Base-by-base conservation (phyloP, 78 protist species). In the Cyanophora paradoxa region DNA sequence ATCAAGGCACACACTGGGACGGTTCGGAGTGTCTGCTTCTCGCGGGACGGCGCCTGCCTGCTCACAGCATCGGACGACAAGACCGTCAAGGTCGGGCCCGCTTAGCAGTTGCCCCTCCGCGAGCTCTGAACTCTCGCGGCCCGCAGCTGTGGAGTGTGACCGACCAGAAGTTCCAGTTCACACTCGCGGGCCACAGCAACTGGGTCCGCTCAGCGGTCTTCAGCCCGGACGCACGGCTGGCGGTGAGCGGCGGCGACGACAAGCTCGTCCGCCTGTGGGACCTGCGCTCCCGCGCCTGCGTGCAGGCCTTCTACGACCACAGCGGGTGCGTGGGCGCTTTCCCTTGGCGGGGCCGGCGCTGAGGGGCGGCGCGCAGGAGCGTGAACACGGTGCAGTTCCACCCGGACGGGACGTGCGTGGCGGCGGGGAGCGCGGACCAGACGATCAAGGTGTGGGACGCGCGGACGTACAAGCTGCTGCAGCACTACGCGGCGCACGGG, bases 201-300 rank as follows among this genome's bases (percentile, higher is more conserved):
- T 89, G 93, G 93, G 96, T 92, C 56, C 82, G 94, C 2, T 39
- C 73, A 0, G 85, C 86, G 19, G 22, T 3, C 7, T 74, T 83
- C 66, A 40, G 70, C 14, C 88, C 90, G 0, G 93, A 87, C 52
- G 85, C 74, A 5, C 66, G 91, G 17, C 30, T 86, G 57, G 56
- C 77, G 4, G 77, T 76, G 8, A 71, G 89, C 1, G 86, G 83
- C 5, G 28, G 81, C 19, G 96, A 92, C 41, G 96, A 92, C 83
- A 81, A 77, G 71, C 78, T 87, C 2, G 90, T 92, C 31, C 75
- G 79, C 22, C 63, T 92, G 34, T 92, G 94, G 94, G 90, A 82
- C 56, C 26, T 34, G 6, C 58, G 24, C 6, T 7, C 50, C n/a
- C 40, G 26, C 16, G 14, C 37, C 17, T 75, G 86, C 54, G 10